A percentile compares a stretch with the other conserved stretches of the same genome.
Evolutionary conservation across 2,329 filamentous ascomycete species (phyloP).

Genomic region (Colletotrichum melonis): DNA sequence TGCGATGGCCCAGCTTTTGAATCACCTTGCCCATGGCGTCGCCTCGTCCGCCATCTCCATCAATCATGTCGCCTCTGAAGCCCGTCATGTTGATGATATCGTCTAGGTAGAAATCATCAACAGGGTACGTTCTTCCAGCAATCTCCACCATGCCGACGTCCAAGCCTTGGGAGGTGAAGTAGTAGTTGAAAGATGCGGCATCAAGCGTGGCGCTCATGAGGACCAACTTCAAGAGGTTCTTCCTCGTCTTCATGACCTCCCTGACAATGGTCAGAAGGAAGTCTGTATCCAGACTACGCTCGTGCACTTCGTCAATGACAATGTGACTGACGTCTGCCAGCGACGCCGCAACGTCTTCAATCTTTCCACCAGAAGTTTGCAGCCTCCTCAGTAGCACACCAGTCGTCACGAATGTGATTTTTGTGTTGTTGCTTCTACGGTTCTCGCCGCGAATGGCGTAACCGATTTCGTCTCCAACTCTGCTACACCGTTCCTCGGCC

Average conservation of each 20-base stretch:
- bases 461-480: slow-evolving; percentile 88
- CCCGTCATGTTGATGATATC: slow-evolving; percentile 85
- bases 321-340: slow-evolving; percentile 93
- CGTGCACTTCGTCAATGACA: slow-evolving; percentile 96
- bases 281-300: slow-evolving; percentile 93
- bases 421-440: slow-evolving; percentile 78
- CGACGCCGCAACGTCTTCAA: slow-evolving; percentile 83
- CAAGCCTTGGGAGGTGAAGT: slow-evolving; percentile 77
- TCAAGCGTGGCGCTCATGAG: slow-evolving; percentile 98
- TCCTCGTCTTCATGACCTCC: slow-evolving; percentile 79
- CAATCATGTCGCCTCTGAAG: slow-evolving; percentile 67
- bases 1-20: slow-evolving; percentile 80
- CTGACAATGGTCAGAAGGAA: slow-evolving; percentile 90
- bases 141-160: slow-evolving; percentile 88
- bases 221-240: slow-evolving; percentile 87
- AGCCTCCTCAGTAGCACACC: slow-evolving; percentile 90
- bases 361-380: slow-evolving; percentile 87
- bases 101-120: slow-evolving; percentile 90
- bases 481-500: slow-evolving; percentile 86
- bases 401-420: slow-evolving; percentile 95
- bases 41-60: slow-evolving; percentile 56
- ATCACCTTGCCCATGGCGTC: slow-evolving; percentile 76
- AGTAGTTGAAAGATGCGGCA: slow-evolving; percentile 83
- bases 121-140: slow-evolving; percentile 87
- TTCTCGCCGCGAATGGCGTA: slow-evolving; percentile 94